phyloP scores from a whole-genome alignment of 192 early-diverging fungal genomes.

The Spizellomyces punctatus region DNA sequence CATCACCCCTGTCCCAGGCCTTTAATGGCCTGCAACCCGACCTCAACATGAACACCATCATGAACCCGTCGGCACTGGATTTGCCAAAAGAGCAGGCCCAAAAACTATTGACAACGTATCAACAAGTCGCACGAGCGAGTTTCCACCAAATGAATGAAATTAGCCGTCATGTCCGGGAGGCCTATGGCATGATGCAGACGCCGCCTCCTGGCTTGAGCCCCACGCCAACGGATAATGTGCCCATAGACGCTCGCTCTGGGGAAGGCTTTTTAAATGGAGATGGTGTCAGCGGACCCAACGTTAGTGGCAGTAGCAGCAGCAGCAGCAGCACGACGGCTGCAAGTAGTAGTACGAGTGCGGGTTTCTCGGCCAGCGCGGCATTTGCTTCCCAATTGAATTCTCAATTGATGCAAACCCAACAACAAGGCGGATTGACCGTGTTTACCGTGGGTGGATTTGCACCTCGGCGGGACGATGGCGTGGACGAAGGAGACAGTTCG shows the following conservation, averaged over 20 bases:
- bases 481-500: neutral
- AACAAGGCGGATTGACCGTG: constrained; percentile 26
- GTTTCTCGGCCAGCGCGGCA: neutral
- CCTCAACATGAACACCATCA: constrained; percentile 4
- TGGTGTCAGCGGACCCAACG: neutral
- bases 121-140: constrained; percentile 26
- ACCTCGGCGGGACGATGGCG: constrained; percentile 25
- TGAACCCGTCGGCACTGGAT: neutral
- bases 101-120: constrained; percentile 15
- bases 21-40: constrained; percentile 3
- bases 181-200: constrained; percentile 20
- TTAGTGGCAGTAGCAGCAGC: neutral
- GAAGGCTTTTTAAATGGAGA: too few relatives aligned
- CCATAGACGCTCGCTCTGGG: neutral
- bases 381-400: neutral
- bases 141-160: constrained; percentile 36
- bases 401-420: neutral
- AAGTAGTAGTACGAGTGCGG: neutral
- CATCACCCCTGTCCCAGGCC: neutral
- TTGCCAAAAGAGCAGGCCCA: constrained; percentile 19
- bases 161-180: constrained; percentile 22
- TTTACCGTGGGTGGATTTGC: constrained; percentile 34
- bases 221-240: neutral
- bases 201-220: neutral
- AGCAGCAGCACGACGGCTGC: neutral